These are phyloP conservation scores for Paspalum vaginatum DNA, from an alignment of 176 grass and related monocot genomes.

Conservation along the genomic window DNA sequence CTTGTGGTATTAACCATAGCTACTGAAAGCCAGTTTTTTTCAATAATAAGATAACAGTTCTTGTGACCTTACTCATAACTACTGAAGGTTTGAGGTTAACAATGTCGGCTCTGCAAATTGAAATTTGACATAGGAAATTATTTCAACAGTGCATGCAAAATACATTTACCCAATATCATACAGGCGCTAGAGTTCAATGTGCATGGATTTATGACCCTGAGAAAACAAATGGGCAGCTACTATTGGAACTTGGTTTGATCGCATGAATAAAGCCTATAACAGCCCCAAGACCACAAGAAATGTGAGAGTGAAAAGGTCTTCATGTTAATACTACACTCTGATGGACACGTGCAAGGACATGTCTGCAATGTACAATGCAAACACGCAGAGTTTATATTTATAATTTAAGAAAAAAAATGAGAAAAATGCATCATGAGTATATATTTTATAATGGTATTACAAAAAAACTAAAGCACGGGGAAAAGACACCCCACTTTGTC, in stretches of 20 bases:
- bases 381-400: neutral
- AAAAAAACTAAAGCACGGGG: neutral
- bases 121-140: neutral
- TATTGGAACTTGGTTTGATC: conserved; percentile 12
- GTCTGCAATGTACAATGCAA: conserved; percentile 16
- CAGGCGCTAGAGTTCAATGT: neutral
- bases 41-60: neutral
- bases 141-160: conserved; percentile 4
- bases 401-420: neutral
- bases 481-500: neutral
- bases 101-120: neutral
- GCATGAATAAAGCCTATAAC: conserved; percentile 16
- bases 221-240: conserved; percentile 1
- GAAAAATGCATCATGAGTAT: neutral
- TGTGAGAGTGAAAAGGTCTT: neutral
- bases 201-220: neutral
- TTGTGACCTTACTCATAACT: neutral
- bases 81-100: neutral
- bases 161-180: conserved; percentile 18
- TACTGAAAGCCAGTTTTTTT: neutral
- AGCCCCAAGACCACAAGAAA: neutral
- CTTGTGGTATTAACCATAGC: neutral
- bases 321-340: conserved; percentile 13
- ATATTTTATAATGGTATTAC: conserved; percentile 7
- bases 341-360: neutral